Base-by-base conservation (phyloP, 148 eudicot genomes). In the Chenopodium formosanum region DNA sequence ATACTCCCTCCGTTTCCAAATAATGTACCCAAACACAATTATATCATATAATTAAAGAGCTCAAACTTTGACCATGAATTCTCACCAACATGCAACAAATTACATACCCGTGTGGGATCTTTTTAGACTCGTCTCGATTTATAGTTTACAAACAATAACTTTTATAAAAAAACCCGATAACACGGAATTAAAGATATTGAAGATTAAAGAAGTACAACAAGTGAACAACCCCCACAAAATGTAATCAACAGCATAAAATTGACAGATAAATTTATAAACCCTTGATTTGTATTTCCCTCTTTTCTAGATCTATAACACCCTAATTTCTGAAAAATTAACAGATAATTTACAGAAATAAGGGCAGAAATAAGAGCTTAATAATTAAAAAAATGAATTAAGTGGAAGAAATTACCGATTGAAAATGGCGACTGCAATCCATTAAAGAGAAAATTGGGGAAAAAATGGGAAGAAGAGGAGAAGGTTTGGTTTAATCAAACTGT, bases 271-370 rank as follows among this genome's bases (percentile, higher is more conserved):
- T 0, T 40, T 67, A 4, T 27, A 62, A 78, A 70, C n/a, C 60
- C 58, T 68, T 32, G 1, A 4, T 17, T n/a, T 50, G 7, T 40
- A 40, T 47, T 8, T 5, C 13, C 6, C 65, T 52, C 76, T 71
- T 77, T 77, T 22, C 31, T 73, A 78, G 64, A 78, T 80, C 74
- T 53, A 46, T 76, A 84, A 84, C 7, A 48, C 86, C 86, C 78
- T 84, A 75, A 80, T 77, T 83, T 34, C 34, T 19, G 65, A 19
- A 31, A 66, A 75, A 74, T 50, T 19, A 34, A 50, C 9, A 27
- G 17, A 12, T 17, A 46, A 14, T 2, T 27, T 47, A 65, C n/a
- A 56, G 62, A 27, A 25, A 10, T 4, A 20, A 37, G 14, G 6
- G n/a, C n/a, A 56, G 62, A 27, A 25, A 10, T 4, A 20, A 37